phyloP scores from a whole-genome alignment of 768 basidiomycete species.

The Gymnopilus dilepis region DNA sequence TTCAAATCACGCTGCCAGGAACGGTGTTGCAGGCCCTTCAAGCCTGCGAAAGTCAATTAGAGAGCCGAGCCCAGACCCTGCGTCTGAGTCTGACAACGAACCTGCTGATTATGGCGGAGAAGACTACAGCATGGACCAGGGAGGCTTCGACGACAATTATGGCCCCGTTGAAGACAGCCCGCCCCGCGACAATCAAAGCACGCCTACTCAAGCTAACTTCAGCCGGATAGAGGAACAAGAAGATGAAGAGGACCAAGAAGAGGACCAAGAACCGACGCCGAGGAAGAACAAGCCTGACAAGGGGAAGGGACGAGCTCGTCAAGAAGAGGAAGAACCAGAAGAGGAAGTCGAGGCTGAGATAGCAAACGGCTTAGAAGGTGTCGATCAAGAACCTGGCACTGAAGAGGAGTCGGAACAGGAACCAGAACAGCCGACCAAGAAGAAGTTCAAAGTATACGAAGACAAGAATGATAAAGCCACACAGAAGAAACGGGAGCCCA shows the following conservation, averaged over 20 bases:
- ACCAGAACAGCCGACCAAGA: slow-evolving; percentile 43
- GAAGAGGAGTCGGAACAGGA: slow-evolving; percentile 37
- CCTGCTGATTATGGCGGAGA: slow-evolving; percentile 31
- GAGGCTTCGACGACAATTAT: slow-evolving; percentile 32
- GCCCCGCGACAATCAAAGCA: slow-evolving; percentile 21
- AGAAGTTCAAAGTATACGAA: slow-evolving; percentile 31
- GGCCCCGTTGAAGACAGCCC: slow-evolving; percentile 30
- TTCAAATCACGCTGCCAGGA: slow-evolving; percentile 35
- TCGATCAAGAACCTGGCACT: slow-evolving; percentile 36
- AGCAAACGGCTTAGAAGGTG: slow-evolving; percentile 44
- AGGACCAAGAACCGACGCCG: slow-evolving; percentile 34
- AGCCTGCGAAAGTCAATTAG: slow-evolving; percentile 42
- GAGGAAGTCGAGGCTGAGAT: slow-evolving; percentile 49
- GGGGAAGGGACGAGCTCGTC: slow-evolving; percentile 45
- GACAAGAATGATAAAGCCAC: slow-evolving; percentile 21
- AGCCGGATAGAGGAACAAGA: slow-evolving; percentile 55
- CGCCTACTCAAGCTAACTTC: slow-evolving; percentile 49
- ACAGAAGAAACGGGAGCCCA: slow-evolving; percentile 22
- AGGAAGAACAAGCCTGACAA: slow-evolving; percentile 34
- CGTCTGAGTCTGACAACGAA: slow-evolving; percentile 37
- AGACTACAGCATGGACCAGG: slow-evolving; percentile 28
- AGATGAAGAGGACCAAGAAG: slow-evolving; percentile 39
- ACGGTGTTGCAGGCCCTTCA: slow-evolving; percentile 46
- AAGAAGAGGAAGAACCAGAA: slow-evolving; percentile 30
- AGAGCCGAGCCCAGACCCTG: slow-evolving; percentile 35